Percentiles rank a stretch among this genome's conserved stretches.
phyloP scores from a whole-genome alignment of 495 filamentous ascomycete species.

The Penicillium dipodomyicola region DNA sequence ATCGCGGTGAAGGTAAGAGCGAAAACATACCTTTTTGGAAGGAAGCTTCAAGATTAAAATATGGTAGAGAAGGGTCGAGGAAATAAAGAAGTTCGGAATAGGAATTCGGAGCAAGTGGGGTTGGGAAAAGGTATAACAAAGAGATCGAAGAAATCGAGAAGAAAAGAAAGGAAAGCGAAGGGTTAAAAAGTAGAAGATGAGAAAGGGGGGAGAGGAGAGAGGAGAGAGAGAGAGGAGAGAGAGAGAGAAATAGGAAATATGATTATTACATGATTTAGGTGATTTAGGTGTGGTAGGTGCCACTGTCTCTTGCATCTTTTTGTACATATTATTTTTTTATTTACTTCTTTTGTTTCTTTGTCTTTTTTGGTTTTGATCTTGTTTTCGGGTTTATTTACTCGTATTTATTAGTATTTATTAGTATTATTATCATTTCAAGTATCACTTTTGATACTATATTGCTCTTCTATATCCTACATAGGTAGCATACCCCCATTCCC shows the following conservation, averaged over 20 bases:
- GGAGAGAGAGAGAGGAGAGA: constrained; percentile 12
- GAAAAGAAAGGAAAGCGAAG: constrained; percentile 12
- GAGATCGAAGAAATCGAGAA: constrained; percentile 2
- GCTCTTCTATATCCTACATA: no score
- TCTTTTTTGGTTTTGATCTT: constrained; percentile 1
- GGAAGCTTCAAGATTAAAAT: neutral
- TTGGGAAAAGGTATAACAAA: neutral
- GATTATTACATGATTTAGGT: neutral
- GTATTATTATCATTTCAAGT: neutral
- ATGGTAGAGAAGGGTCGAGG: constrained; percentile 8
- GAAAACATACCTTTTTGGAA: neutral
- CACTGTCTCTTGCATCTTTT: constrained; percentile 16
- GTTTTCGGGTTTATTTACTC: neutral
- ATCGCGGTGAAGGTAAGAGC: constrained; percentile 5
- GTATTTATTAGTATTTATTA: no score
- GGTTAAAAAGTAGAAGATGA: constrained; percentile 15
- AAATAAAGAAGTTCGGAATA: neutral
- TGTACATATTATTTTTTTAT: constrained; percentile 25
- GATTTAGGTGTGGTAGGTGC: constrained; percentile 36
- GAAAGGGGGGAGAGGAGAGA: constrained; percentile 5
- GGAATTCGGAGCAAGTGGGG: constrained; percentile 7
- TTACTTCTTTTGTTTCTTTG: neutral
- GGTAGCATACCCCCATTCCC: no score
- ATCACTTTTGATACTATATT: no score
- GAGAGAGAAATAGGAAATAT: constrained; percentile 5